These are phyloP conservation scores for Epichloe scottii DNA, from an alignment of 2,329 filamentous ascomycete genomes.

Conservation along the genomic window DNA sequence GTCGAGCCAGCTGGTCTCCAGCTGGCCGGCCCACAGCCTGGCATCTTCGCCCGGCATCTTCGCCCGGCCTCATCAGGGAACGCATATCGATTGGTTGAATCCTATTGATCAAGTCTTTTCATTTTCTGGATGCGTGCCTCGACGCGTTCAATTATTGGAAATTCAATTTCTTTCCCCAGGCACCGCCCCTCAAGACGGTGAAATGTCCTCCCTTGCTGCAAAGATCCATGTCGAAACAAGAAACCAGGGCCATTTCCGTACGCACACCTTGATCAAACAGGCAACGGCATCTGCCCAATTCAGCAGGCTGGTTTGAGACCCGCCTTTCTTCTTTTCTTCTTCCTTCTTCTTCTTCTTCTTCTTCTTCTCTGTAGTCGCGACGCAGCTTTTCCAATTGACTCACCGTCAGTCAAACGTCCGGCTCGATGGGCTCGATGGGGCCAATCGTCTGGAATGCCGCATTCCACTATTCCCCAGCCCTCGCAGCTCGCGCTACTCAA, in stretches of 20 bases:
- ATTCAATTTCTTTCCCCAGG: not conserved
- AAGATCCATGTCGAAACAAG: not conserved
- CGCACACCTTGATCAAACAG: not conserved
- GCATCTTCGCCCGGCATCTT: too few species aligned
- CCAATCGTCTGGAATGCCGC: conserved; percentile 6
- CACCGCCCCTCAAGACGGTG: not conserved
- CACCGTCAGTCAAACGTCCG: not conserved
- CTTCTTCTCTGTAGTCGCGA: not conserved
- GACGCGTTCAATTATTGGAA: conserved; percentile 2
- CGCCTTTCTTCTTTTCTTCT: too few species aligned
- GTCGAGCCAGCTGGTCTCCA: too few species aligned
- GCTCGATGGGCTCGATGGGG: not conserved
- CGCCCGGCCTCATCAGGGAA: too few species aligned
- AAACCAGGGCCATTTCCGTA: not conserved
- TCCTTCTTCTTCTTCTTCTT: not conserved
- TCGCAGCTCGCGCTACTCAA: not conserved
- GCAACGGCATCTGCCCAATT: not conserved
- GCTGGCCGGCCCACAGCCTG: too few species aligned
- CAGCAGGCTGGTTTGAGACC: not conserved
- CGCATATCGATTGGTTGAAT: not conserved
- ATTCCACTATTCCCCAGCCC: conserved; percentile 5
- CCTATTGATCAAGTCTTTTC: not conserved
- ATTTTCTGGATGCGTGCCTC: not conserved
- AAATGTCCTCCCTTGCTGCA: not conserved
- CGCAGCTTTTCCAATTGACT: conserved; percentile 1